Conservation (phyloP, 2,329 filamentous ascomycete species). For the Neonectria sp. region DNA sequence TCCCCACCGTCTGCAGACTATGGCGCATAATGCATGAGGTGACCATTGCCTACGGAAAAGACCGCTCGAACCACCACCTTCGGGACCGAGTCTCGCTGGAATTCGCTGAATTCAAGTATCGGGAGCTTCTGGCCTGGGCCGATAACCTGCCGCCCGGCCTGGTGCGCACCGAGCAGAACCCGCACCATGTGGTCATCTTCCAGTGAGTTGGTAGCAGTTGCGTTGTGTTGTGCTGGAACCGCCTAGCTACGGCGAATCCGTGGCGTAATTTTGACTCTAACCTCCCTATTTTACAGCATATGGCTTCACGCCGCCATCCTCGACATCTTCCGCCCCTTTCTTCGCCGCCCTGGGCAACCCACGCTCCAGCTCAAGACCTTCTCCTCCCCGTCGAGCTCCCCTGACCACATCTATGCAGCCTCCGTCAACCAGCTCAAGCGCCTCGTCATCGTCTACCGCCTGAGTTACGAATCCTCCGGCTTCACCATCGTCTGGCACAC, state of each 20-base stretch:
- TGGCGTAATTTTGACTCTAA: background rate
- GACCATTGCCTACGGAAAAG: constrained; percentile 47
- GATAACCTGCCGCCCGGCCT: constrained; percentile 50
- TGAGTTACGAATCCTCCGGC: constrained; percentile 50
- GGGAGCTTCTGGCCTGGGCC: constrained; percentile 57
- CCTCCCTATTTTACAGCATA: constrained; percentile 47
- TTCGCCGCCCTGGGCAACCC: constrained; percentile 2
- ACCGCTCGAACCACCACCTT: constrained; percentile 11
- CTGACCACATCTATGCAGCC: constrained; percentile 51
- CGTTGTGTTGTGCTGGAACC: too few species aligned
- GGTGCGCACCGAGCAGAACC: constrained; percentile 42
- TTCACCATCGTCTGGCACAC: constrained; percentile 59
- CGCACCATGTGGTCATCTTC: constrained; percentile 55
- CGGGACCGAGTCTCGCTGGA: constrained; percentile 30
- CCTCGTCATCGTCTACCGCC: constrained; percentile 55
- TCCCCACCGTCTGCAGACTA: constrained; percentile 38
- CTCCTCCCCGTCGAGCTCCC: constrained; percentile 39
- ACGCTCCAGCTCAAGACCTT: constrained; percentile 47
- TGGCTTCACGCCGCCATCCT: constrained; percentile 58
- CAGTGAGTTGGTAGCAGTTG: constrained; percentile 48
- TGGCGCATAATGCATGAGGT: constrained; percentile 56
- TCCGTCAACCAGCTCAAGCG: constrained; percentile 57
- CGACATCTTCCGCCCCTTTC: constrained; percentile 52
- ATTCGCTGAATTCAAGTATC: constrained; percentile 56
- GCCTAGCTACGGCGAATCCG: background rate